Evolutionary conservation across 2,329 filamentous ascomycete genomes (phyloP).

Genomic region (Phaeosphaeriaceae sp.): DNA sequence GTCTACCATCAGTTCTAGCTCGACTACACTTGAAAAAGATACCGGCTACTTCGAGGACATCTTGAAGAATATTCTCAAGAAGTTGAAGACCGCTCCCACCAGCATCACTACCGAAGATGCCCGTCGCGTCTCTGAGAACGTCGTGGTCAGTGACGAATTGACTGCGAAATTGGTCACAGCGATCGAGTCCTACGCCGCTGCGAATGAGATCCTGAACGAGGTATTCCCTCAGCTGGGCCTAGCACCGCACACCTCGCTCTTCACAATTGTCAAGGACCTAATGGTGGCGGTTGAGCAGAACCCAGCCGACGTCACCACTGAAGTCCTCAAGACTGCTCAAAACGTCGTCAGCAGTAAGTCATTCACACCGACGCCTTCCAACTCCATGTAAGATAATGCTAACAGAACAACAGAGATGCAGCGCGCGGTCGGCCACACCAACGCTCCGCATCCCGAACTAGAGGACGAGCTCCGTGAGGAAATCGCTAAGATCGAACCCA

Average conservation of each 20-base stretch:
- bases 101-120: conserved; percentile 43
- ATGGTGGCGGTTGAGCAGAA: conserved; percentile 32
- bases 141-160: conserved; percentile 24
- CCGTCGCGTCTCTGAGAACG: conserved; percentile 37
- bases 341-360: conserved; percentile 39
- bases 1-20: background rate
- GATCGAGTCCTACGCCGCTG: conserved; percentile 34
- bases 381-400: conserved; percentile 5
- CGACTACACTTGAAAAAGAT: background rate
- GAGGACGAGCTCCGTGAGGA: conserved; percentile 39
- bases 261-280: conserved; percentile 37
- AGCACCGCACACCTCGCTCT: conserved; percentile 25
- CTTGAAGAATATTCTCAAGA: background rate
- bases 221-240: conserved; percentile 16
- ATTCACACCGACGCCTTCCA: background rate
- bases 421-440: conserved; percentile 32
- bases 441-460: conserved; percentile 37
- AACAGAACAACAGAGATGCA: conserved; percentile 37
- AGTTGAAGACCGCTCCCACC: conserved; percentile 14
- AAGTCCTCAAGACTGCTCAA: conserved; percentile 36
- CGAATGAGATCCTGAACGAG: conserved; percentile 29
- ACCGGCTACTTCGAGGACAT: background rate
- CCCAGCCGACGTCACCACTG: conserved; percentile 32
- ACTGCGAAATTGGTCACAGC: conserved; percentile 40
- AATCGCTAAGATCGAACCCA: conserved; percentile 41